These are phyloP conservation scores for Ruellia speciosa DNA, from an alignment of 305 asterid genomes.

Conservation along the genomic window DNA sequence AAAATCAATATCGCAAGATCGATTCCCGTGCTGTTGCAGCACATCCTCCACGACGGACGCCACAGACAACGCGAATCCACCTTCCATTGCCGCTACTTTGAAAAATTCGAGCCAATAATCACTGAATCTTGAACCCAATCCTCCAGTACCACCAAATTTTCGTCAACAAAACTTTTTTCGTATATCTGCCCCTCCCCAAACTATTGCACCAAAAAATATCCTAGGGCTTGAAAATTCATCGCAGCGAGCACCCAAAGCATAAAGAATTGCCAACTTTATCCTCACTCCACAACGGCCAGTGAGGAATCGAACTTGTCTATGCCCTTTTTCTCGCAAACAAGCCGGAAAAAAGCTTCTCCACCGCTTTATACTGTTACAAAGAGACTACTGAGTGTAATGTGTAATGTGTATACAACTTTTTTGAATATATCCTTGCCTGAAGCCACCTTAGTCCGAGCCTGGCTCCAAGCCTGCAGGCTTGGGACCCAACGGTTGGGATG, in stretches of 20 bases:
- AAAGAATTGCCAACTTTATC: slow-evolving; percentile 20
- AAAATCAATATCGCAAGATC: slow-evolving; percentile 65
- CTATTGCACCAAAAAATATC: not conserved
- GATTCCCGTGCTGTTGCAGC: slow-evolving; percentile 73
- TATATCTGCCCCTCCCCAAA: slow-evolving; percentile 3
- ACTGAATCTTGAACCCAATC: slow-evolving; percentile 19
- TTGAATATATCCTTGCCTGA: slow-evolving; percentile 31
- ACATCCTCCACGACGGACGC: slow-evolving; percentile 86
- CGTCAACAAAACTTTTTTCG: not conserved
- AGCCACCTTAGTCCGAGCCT: slow-evolving; percentile 37
- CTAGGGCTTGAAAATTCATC: slow-evolving; percentile 13
- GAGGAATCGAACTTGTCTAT: slow-evolving; percentile 2
- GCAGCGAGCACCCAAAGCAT: slow-evolving; percentile 8
- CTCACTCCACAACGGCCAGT: slow-evolving; percentile 30
- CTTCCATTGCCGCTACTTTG: slow-evolving; percentile 36
- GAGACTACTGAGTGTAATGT: slow-evolving; percentile 21
- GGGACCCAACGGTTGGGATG: slow-evolving; percentile 9
- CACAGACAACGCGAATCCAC: slow-evolving; percentile 42
- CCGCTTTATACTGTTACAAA: slow-evolving; percentile 33
- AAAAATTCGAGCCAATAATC: slow-evolving; percentile 9
- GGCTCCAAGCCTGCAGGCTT: slow-evolving; percentile 48
- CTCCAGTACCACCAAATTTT: slow-evolving; percentile 23
- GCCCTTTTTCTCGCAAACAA: slow-evolving; percentile 18
- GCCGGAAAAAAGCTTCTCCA: slow-evolving; percentile 26
- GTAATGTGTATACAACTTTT: slow-evolving; percentile 26